phyloP scores from a whole-genome alignment of 2,329 filamentous ascomycete genomes.

The Claviceps monticola region DNA sequence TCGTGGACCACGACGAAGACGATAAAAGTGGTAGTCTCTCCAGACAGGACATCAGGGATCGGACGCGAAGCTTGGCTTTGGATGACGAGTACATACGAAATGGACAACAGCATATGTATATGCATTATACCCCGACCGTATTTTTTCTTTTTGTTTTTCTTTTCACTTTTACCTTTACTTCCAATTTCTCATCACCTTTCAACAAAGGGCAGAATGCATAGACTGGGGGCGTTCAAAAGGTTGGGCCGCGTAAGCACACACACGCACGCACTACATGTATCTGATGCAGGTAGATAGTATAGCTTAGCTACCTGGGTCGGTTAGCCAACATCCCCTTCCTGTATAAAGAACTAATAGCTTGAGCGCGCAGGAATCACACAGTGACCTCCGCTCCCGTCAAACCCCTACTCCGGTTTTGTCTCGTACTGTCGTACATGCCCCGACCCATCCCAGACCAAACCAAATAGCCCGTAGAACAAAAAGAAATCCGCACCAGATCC shows the following conservation, averaged over 20 bases:
- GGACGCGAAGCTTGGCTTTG: background rate
- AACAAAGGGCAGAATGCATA: background rate
- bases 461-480: constrained; percentile 9
- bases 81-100: constrained; percentile 2
- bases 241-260: background rate
- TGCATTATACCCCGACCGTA: constrained; percentile 4
- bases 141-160: background rate
- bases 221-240: background rate
- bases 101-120: background rate
- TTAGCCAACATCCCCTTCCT: background rate
- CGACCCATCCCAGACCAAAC: constrained; percentile 7
- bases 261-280: background rate
- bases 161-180: background rate
- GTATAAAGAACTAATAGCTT: constrained; percentile 2
- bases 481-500: constrained; percentile 2
- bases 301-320: background rate
- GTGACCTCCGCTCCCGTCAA: constrained; percentile 9
- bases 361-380: constrained; percentile 17
- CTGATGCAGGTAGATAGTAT: background rate
- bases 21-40: background rate
- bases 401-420: constrained; percentile 5
- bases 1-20: background rate
- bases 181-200: background rate
- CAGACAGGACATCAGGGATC: background rate
- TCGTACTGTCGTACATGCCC: constrained; percentile 11